Base-by-base conservation (phyloP, 345 rosid species). In the Cardamine occulta region DNA sequence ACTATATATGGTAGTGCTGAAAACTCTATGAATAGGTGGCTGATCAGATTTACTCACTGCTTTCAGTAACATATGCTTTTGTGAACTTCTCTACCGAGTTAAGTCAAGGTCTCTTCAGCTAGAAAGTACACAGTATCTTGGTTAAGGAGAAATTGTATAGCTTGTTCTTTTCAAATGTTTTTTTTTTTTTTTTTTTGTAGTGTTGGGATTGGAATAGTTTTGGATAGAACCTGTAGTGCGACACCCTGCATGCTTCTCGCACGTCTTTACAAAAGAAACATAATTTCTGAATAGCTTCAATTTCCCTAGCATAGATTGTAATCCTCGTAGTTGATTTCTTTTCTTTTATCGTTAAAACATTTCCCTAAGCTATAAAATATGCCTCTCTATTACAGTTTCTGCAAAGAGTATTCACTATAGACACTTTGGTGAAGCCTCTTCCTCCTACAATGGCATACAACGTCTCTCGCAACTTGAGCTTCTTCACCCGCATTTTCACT, bases 351-450 rank as follows among this genome's bases (percentile, higher is more conserved):
- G 21, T 2, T 4, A 21, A 19, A 73, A 9, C 11, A 0, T 29
- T 61, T 60, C 29, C 5, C 31, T 71, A 28, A 66, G 31, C 1
- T 39, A 32, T 72, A n/a, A 29, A 59, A 6, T 72, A 19, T 64
- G 23, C 21, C 8, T 56, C 15, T 59, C 5, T 59, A 17, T 39
- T 68, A 57, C 91, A 94, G 98, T 94, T 94, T 80, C 87, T 94
- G 75, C 93, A 88, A 52, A 82, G 91, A 40, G 98, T 91, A 8
- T 94, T 94, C 84, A 90, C 87, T 77, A 85, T 94, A 47, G 98
- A 94, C 80, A 94, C 98, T 48, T 34, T 91, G 31, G 97, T 94
- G 74, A 94, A 94, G 87, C 98, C 97, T 70, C 97, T 94, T 81
- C 98, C 98, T 57, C 97, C 95, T 59, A 69, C 89, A 24, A 84